Percentiles rank a stretch among this genome's conserved stretches.
Conservation (phyloP, 192 early-diverging fungal genomes). For the Lunasporangiospora selenospora region DNA sequence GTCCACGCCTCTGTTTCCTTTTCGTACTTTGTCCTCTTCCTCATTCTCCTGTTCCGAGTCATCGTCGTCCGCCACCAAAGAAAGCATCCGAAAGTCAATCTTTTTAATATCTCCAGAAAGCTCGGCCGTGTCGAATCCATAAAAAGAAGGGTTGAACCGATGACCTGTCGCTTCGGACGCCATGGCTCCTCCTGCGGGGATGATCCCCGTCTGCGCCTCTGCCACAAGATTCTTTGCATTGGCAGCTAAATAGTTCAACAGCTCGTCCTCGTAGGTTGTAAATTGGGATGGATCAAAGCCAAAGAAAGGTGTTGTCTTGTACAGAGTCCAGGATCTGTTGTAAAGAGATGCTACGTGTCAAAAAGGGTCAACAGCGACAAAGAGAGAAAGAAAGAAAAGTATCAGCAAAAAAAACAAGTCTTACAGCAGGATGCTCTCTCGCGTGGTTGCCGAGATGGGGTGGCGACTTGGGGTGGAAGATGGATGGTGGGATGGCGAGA, state of each 20-base stretch:
- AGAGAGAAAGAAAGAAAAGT: no score
- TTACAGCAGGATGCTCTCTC: no score
- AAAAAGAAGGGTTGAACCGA: conserved; percentile 5
- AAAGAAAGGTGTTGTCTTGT: conserved; percentile 40
- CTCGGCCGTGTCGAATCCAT: conserved; percentile 19
- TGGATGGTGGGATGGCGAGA: no score
- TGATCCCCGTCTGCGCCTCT: background rate
- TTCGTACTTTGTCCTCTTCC: background rate
- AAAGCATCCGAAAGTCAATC: conserved; percentile 9
- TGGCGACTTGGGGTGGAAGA: no score
- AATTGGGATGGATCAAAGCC: conserved; percentile 7
- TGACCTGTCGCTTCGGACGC: conserved; percentile 5
- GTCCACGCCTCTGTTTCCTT: background rate
- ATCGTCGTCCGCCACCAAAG: conserved; percentile 9
- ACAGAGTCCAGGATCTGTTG: conserved; percentile 40
- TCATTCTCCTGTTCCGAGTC: no score
- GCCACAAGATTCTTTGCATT: conserved; percentile 16
- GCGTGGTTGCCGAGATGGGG: no score
- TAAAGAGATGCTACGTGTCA: conserved; percentile 7
- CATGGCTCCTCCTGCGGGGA: no score
- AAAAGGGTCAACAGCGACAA: no score
- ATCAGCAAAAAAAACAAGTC: no score
- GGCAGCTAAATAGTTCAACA: conserved; percentile 25
- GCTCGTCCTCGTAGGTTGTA: conserved; percentile 19
- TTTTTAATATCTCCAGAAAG: conserved; percentile 27